phyloP scores from a whole-genome alignment of 2,329 filamentous ascomycete genomes.

The Clarireedia monteithiana region DNA sequence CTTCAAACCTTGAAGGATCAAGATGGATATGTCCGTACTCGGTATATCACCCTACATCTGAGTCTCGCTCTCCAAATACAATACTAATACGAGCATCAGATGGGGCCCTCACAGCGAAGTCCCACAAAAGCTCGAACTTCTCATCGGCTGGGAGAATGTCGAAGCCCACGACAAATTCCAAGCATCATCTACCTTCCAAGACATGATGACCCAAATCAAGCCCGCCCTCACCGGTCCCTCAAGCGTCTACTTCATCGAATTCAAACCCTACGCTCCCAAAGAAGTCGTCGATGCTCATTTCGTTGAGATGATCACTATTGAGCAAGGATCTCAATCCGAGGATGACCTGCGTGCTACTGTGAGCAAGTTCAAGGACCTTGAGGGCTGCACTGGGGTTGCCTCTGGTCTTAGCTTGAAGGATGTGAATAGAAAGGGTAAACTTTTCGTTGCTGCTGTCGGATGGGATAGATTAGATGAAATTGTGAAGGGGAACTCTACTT shows the following conservation, averaged over 20 bases:
- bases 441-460: background rate
- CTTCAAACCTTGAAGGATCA: conserved; percentile 25
- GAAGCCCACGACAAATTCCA: conserved; percentile 21
- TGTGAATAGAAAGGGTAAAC: background rate
- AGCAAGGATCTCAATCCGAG: conserved; percentile 36
- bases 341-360: conserved; percentile 19
- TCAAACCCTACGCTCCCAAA: conserved; percentile 25
- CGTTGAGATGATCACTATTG: conserved; percentile 36
- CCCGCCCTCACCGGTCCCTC: conserved; percentile 20
- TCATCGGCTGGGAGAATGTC: conserved; percentile 22
- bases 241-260: conserved; percentile 20
- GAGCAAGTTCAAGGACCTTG: conserved; percentile 16
- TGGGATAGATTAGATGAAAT: background rate
- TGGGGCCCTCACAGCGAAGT: conserved; percentile 27
- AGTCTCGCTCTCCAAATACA: too few species aligned
- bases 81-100: conserved; percentile 6
- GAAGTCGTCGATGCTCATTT: conserved; percentile 25
- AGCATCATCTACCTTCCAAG: background rate
- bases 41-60: background rate
- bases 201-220: conserved; percentile 14
- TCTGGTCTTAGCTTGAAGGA: background rate
- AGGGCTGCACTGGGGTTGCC: conserved; percentile 24
- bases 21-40: conserved; percentile 25
- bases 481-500: background rate
- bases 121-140: conserved; percentile 24